Evolutionary conservation across 2,329 filamentous ascomycete species (phyloP).

Genomic region (Saccharata proteae): DNA sequence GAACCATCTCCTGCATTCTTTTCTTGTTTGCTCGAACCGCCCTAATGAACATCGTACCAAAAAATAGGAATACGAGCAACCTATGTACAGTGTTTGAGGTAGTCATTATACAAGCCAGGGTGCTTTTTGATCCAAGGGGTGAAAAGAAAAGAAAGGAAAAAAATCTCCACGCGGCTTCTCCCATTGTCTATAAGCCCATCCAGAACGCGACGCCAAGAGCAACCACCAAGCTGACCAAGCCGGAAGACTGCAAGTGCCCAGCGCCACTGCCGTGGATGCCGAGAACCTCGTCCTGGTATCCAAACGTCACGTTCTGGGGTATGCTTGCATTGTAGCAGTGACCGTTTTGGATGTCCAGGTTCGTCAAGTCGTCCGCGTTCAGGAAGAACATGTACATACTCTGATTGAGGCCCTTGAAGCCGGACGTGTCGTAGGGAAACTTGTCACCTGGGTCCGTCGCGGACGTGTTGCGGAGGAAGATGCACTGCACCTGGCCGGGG

Average conservation of each 20-base stretch:
- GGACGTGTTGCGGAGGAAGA: conserved; percentile 62
- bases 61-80: too few relatives aligned
- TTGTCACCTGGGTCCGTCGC: conserved; percentile 54
- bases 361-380: conserved; percentile 54
- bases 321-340: conserved; percentile 55
- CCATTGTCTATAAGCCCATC: conserved; percentile 15
- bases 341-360: conserved; percentile 54
- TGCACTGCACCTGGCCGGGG: conserved; percentile 63
- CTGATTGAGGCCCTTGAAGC: conserved; percentile 56
- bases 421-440: conserved; percentile 64
- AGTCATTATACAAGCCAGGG: too few relatives aligned
- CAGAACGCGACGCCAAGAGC: conserved; percentile 20
- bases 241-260: conserved; percentile 15
- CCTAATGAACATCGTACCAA: too few relatives aligned
- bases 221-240: conserved; percentile 21
- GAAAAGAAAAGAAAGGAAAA: too few relatives aligned
- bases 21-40: too few relatives aligned
- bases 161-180: too few relatives aligned
- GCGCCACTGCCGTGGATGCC: conserved; percentile 19
- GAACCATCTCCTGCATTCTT: too few relatives aligned
- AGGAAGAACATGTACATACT: conserved; percentile 70
- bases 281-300: conserved; percentile 22
- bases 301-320: conserved; percentile 60
- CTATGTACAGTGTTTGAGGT: too few relatives aligned
- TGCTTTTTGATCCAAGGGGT: too few relatives aligned